Evolutionary conservation across 208 protist genomes (phyloP).

Genomic region (Leishmania arabica): DNA sequence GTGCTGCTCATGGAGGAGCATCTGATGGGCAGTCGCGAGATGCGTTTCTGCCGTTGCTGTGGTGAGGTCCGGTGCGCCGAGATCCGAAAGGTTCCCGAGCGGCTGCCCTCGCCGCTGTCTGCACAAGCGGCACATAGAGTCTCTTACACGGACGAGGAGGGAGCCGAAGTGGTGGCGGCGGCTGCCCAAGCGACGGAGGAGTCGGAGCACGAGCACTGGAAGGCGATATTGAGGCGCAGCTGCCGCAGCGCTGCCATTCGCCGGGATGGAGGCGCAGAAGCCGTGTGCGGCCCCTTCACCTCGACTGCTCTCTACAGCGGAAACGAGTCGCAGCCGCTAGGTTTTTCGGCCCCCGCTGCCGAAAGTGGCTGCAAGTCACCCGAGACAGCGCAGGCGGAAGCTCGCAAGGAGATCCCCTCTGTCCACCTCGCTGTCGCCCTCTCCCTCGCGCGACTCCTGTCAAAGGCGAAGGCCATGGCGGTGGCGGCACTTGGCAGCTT

Average conservation of each 20-base stretch:
- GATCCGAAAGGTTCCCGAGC: constrained; percentile 17
- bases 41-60: constrained; percentile 39
- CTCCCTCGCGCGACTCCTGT: constrained; percentile 13
- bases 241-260: background rate
- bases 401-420: constrained; percentile 2
- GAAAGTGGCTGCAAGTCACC: background rate
- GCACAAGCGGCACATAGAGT: background rate
- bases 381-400: background rate
- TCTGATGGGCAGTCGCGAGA: constrained; percentile 37
- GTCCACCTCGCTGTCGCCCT: constrained; percentile 15
- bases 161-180: background rate
- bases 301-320: background rate
- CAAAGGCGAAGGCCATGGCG: constrained; percentile 1
- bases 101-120: background rate
- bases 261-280: background rate
- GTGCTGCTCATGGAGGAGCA: constrained; percentile 27
- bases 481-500: background rate
- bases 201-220: background rate
- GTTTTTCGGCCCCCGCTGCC: background rate
- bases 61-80: constrained; percentile 36
- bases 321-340: background rate
- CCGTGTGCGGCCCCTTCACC: background rate
- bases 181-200: background rate
- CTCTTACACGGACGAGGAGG: background rate
- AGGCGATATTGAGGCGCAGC: background rate